These are phyloP conservation scores for Auriculariales sp. DNA, from an alignment of 768 basidiomycete genomes.

Conservation along the genomic window DNA sequence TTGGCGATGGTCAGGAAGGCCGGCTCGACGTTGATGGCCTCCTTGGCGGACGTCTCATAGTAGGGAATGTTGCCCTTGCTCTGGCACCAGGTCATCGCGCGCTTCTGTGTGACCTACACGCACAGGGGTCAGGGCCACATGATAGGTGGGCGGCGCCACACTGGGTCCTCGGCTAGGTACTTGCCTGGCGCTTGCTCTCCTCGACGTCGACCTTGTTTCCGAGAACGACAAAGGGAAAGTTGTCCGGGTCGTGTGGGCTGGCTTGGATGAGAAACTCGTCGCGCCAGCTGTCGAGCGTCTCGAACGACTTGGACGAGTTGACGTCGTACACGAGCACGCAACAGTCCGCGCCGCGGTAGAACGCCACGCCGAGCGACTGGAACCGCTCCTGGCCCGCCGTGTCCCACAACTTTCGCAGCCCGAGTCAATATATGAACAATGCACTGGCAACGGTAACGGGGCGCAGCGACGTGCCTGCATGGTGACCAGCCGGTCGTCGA, in stretches of 20 bases:
- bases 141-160: not conserved
- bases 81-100: slow-evolving; percentile 99
- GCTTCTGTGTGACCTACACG: slow-evolving; percentile 94
- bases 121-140: not conserved
- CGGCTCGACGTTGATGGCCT: slow-evolving; percentile 99
- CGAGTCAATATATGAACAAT: not conserved
- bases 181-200: slow-evolving; percentile 92
- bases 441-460: not conserved
- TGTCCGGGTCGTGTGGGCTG: slow-evolving; percentile 96
- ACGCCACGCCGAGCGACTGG: slow-evolving; percentile 96
- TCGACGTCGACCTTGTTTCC: slow-evolving; percentile 99
- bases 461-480: slow-evolving; percentile 64
- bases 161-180: slow-evolving; percentile 11
- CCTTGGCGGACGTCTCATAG: slow-evolving; percentile 99
- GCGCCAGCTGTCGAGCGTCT: slow-evolving; percentile 97
- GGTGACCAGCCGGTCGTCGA: slow-evolving; percentile 93
- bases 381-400: slow-evolving; percentile 99
- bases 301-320: slow-evolving; percentile 96
- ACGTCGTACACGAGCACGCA: slow-evolving; percentile 99
- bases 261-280: slow-evolving; percentile 99
- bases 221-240: slow-evolving; percentile 97
- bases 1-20: slow-evolving; percentile 99
- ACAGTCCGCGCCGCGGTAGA: slow-evolving; percentile 98
- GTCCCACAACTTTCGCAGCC: slow-evolving; percentile 72
- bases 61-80: slow-evolving; percentile 99